A percentile compares a stretch with the other conserved stretches of the same genome.
These are phyloP conservation scores for Geotrichum australiense DNA, from an alignment of 1,139 yeast genomes.

Conservation along the genomic window DNA sequence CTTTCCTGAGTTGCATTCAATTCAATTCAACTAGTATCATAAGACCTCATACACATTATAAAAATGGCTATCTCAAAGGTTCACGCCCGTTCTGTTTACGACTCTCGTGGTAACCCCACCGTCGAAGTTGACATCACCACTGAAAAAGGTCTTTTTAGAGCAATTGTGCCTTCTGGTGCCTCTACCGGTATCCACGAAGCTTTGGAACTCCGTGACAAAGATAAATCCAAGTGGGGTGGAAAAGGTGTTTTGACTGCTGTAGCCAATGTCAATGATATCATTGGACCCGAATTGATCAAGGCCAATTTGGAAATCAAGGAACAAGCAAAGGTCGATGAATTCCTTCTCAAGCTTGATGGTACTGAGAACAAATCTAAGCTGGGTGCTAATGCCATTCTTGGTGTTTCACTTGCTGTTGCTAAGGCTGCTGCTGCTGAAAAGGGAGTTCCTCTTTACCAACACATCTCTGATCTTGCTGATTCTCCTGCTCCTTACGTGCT, in stretches of 20 bases:
- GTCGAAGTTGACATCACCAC: conserved; percentile 92
- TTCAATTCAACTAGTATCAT: background rate
- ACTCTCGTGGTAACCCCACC: conserved; percentile 91
- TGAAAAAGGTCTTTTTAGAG: conserved; percentile 78
- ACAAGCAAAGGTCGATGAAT: conserved; percentile 74
- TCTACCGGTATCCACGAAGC: conserved; percentile 96
- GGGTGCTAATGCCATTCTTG: conserved; percentile 94
- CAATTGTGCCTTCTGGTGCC: conserved; percentile 96
- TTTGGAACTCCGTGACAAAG: conserved; percentile 90
- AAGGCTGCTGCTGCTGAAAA: conserved; percentile 94
- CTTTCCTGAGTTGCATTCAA: background rate
- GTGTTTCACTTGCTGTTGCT: conserved; percentile 89
- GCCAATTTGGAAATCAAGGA: conserved; percentile 68
- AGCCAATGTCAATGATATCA: conserved; percentile 78
- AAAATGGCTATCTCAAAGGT: conserved; percentile 57
- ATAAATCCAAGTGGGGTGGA: conserved; percentile 89
- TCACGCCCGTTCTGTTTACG: conserved; percentile 90
- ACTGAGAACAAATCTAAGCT: conserved; percentile 89
- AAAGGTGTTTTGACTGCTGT: conserved; percentile 94
- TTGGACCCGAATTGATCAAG: conserved; percentile 80
- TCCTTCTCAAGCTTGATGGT: conserved; percentile 75
- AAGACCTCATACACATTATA: background rate
- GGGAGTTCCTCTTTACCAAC: conserved; percentile 78
- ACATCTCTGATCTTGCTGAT: conserved; percentile 65
- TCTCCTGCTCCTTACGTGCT: conserved; percentile 68